Evolutionary conservation across 805 yeast species (phyloP), one percentile per base, ranked within the genome.

Genomic region (Candida peoriensis): DNA sequence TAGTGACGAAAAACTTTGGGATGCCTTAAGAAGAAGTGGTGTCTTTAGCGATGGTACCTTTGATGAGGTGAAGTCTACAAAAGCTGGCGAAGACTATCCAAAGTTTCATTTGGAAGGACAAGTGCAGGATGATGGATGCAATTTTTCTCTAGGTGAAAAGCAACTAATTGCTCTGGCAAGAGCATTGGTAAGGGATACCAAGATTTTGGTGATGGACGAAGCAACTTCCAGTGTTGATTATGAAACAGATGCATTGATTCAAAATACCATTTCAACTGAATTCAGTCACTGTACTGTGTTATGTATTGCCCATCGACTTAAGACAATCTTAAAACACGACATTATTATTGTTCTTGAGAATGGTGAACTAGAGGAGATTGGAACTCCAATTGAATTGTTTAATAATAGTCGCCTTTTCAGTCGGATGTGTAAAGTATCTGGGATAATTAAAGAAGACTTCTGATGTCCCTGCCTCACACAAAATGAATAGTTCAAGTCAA

Each of bases 151-250:
- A 5, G 89, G 89, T 34, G 87, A 82, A 50, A 70, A 81, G 39
- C 89, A 81, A 55, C 48, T 81, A 41, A 57, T 82, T 38, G 81
- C 86, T 1, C 61, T 82, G 32, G 79, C 88, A 1, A 66, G 90
- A 41, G 88, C 89, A 0, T 58, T 82, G 29, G 85, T 80, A 16
- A 69, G 86, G 41, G 67, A 68, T 25, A 61, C 81, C 12, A 75
- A 69, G 48, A 72, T 81, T 33, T 57, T 82, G 36, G 72, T 82
- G 30, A 54, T 82, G 41, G 90, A 82, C 54, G 90, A 82, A 56
- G 89, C 89, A 3, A 82, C 90, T 0, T 78, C 87, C 1, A 72
- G 79, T 27, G 89, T 82, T 14, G 90, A 82, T 54, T 76, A 76
- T 50, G 82, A 74, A 44, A 81, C 89, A 0, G 90, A 81, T 57